Percentiles rank a stretch among this genome's conserved stretches.
Conservation (phyloP, 2,329 filamentous ascomycete species). For the Dactylellina haptotyla region DNA sequence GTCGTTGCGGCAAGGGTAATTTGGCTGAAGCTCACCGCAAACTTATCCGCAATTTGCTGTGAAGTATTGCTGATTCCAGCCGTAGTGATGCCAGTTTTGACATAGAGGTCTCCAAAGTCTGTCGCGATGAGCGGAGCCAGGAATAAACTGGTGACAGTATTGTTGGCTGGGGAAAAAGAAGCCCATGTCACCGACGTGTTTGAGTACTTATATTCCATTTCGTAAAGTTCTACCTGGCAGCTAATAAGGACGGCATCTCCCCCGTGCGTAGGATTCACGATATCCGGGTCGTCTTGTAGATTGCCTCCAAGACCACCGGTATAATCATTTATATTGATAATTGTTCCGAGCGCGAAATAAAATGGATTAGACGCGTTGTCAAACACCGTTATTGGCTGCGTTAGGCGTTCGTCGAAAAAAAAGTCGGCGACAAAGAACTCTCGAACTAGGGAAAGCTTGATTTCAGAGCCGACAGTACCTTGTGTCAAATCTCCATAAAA, state of each 20-base stretch:
- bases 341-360: slow-evolving; percentile 37
- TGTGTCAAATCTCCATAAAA: slow-evolving; percentile 9
- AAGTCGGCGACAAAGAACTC: background rate
- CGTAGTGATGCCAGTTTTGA: background rate
- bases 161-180: slow-evolving; percentile 5
- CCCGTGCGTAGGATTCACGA: slow-evolving; percentile 26
- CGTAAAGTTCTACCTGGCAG: slow-evolving; percentile 56
- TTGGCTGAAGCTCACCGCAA: slow-evolving; percentile 10
- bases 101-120: background rate
- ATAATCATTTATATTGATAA: slow-evolving; percentile 16
- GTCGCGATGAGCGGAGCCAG: slow-evolving; percentile 4
- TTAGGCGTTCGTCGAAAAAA: slow-evolving; percentile 2
- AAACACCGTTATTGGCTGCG: background rate
- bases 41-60: slow-evolving; percentile 12
- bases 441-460: background rate
- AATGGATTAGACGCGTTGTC: slow-evolving; percentile 29
- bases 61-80: slow-evolving; percentile 21
- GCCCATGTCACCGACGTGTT: slow-evolving; percentile 10
- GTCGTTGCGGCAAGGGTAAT: slow-evolving; percentile 2
- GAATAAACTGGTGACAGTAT: slow-evolving; percentile 1
- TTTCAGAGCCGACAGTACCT: background rate
- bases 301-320: slow-evolving; percentile 1
- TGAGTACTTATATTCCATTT: slow-evolving; percentile 54
- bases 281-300: slow-evolving; percentile 22
- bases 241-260: slow-evolving; percentile 51